Evolutionary conservation across 2,329 filamentous ascomycete genomes (phyloP), one percentile per base, ranked within the genome.

Genomic region (Alternaria viburni): DNA sequence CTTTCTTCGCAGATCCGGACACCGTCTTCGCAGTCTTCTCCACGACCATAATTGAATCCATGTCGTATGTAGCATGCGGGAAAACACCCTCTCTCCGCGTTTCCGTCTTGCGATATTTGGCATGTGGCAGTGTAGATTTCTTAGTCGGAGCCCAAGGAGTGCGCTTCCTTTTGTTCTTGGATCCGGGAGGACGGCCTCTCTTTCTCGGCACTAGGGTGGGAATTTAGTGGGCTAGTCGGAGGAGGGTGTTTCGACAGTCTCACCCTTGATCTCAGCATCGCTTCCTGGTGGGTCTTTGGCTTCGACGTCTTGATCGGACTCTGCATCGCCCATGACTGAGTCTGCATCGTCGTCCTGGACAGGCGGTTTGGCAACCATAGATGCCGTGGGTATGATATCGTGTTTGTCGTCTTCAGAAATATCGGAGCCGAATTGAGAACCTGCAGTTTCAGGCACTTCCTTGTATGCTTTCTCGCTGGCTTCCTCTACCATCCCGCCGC

Each of bases 401-500:
- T 43, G 44, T 17, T 49, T 30, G 15, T 59, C 56, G 17, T 52
- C 30, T 19, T 54, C 46, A 11, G 32, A 6, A 12, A 9, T 50
- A 43, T 62, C 54, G 19, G 57, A 28, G 26, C n/a, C 21, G 6
- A 46, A 52, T 30, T 45, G 57, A 28, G 50, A 15, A 12, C 17
- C 46, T 12, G 56, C 21, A 2, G 30, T 25, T 15, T 30, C 28
- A 10, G 56, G 51, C 23, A n/a, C 26, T 25, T 45, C n/a, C 54
- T 45, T 21, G 47, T 54, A 51, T 9, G 36, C 17, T 12, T 59
- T 49, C n/a, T 65, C 45, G 21, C 58, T 54, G 9, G 49, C 64
- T 5, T 63, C 46, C 32, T 73, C 70, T 23, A 74, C 70, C 5
- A 60, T 51, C 12, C 60, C n/a, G 4, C 62, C 49, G 57, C 72